Evolutionary conservation across 371 early-diverging fungal species (phyloP), one percentile per base, ranked within the genome.

Genomic region (Zancudomyces culisetae): DNA sequence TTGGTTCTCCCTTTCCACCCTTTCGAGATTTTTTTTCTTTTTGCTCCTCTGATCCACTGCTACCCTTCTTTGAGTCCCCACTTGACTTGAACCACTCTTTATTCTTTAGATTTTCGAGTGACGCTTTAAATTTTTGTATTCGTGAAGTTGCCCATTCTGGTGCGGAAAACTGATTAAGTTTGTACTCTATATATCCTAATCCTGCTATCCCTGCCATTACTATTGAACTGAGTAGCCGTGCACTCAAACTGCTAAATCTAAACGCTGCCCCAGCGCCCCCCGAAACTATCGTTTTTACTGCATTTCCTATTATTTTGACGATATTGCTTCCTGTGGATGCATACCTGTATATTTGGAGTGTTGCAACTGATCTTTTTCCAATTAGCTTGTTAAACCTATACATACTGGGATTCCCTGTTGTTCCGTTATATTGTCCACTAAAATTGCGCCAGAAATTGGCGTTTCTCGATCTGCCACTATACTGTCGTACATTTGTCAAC

Each of bases 111-210:
- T 54, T 52, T 35, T 65, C 61, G 0, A 66, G 55, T 58, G 57
- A 66, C 10, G 58, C 66, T 30, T 64, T 61, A 58, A 53, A 50
- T 27, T 43, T 55, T 27, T 56, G 55, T 6, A 66, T 47, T 22
- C 48, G 45, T 0, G 58, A 57, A 1, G 60, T 62, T 18, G 63
- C 46, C 66, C 66, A 66, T 15, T 45, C 53, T 6, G 66, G 66
- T 1, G 60, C 64, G 30, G 52, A 56, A 42, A 66, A 28, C 53
- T 66, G 66, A 18, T 56, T 53, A 29, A 66, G 62, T 45, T 66
- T 66, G 40, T 66, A 66, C 55, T 66, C 66, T 1, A 66, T 41
- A 35, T 66, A 66, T 0, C 61, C 61, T 40, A 66, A 49, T 20
- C 57, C 53, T 8, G 66, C 64, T 20, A 66, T 66, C 4, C 55